phyloP scores from a whole-genome alignment of 257 asterid genomes.

The Gynochthodes officinalis region DNA sequence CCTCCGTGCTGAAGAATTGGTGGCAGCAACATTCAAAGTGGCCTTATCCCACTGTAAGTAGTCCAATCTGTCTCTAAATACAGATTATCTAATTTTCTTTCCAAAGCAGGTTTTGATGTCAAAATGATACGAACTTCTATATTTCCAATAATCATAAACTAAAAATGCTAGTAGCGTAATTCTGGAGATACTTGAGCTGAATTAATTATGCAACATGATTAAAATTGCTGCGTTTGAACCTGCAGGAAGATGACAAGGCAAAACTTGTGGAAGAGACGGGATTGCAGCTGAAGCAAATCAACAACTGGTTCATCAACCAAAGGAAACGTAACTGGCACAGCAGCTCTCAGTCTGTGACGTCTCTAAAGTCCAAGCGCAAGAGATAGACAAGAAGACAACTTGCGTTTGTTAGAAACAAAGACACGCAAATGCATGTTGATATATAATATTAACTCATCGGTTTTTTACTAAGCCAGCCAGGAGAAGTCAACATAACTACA shows the following conservation, averaged over 20 bases:
- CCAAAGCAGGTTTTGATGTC: too few species aligned
- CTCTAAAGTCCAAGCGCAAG: constrained; percentile 96
- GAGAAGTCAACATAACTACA: not conserved
- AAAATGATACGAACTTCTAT: too few species aligned
- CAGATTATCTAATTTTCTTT: too few species aligned
- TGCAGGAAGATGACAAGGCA: constrained; percentile 96
- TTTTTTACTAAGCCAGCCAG: not conserved
- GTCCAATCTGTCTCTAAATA: constrained; percentile 7
- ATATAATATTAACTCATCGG: not conserved
- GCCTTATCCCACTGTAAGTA: constrained; percentile 96
- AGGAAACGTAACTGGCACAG: constrained; percentile 95
- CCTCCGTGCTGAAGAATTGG: constrained; percentile 83
- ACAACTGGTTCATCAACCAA: constrained; percentile 97
- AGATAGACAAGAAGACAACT: constrained; percentile 31
- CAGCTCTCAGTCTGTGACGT: constrained; percentile 70
- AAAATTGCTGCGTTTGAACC: too few species aligned
- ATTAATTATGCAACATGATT: too few species aligned
- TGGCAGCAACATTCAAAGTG: constrained; percentile 98
- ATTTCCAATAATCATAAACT: too few species aligned
- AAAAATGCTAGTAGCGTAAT: too few species aligned
- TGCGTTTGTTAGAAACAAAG: not conserved
- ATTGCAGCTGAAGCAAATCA: constrained; percentile 88
- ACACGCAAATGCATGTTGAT: not conserved
- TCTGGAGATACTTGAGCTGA: too few species aligned
- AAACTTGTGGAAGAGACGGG: constrained; percentile 95